A percentile compares a stretch with the other conserved stretches of the same genome.
These are phyloP conservation scores for Pichia sp. DNA, from an alignment of 1,139 yeast species.

Conservation along the genomic window DNA sequence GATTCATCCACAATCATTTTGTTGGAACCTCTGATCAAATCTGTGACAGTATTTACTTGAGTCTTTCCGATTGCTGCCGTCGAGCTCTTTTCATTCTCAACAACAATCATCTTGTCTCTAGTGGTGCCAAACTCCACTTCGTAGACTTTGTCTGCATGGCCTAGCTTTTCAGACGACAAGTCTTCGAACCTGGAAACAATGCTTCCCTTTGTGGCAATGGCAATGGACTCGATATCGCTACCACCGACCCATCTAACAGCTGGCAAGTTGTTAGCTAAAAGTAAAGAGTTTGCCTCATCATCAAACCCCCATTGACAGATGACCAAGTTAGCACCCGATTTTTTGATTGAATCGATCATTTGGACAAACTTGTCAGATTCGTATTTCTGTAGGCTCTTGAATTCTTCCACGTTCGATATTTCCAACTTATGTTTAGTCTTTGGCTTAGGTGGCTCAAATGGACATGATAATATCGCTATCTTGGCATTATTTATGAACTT, in stretches of 20 bases:
- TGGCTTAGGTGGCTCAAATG: slow-evolving; percentile 99
- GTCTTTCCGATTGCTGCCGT: background rate
- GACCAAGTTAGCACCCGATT: slow-evolving; percentile 90
- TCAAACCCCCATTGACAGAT: slow-evolving; percentile 99
- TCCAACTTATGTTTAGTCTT: slow-evolving; percentile 97
- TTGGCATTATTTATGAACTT: slow-evolving; percentile 73
- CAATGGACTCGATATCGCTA: slow-evolving; percentile 89
- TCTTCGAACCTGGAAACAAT: slow-evolving; percentile 98
- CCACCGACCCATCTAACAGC: slow-evolving; percentile 99
- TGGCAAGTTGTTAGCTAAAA: slow-evolving; percentile 81
- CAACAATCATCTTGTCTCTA: slow-evolving; percentile 89
- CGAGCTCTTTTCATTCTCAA: slow-evolving; percentile 71
- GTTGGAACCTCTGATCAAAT: slow-evolving; percentile 90
- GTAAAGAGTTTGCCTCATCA: slow-evolving; percentile 95
- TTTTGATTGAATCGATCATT: slow-evolving; percentile 84
- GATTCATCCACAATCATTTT: slow-evolving; percentile 98
- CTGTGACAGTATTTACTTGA: slow-evolving; percentile 64
- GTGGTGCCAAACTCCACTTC: slow-evolving; percentile 96
- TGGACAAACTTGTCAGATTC: slow-evolving; percentile 87
- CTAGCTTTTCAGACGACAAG: slow-evolving; percentile 74
- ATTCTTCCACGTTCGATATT: slow-evolving; percentile 88
- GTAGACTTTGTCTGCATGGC: slow-evolving; percentile 77
- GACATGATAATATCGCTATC: slow-evolving; percentile 93
- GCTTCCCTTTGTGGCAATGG: slow-evolving; percentile 95
- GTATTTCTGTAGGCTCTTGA: slow-evolving; percentile 80